Evolutionary conservation across 2,329 filamentous ascomycete genomes (phyloP).

Genomic region (Magnaporthiopsis poae): DNA sequence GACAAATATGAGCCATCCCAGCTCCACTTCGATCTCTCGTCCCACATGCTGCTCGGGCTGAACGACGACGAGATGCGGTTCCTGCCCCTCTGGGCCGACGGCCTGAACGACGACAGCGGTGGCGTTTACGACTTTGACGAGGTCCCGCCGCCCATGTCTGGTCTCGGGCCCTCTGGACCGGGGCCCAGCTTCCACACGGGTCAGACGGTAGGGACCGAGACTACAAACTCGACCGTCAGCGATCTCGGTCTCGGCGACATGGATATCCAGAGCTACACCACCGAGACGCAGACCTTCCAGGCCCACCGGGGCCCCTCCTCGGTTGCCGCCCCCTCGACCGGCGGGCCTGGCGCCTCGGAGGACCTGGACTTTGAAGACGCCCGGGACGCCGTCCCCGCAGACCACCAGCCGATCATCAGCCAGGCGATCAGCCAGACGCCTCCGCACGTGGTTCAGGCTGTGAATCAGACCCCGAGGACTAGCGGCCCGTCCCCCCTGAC

Average conservation of each 20-base stretch:
- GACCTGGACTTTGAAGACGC: constrained; percentile 24
- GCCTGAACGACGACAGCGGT: constrained; percentile 39
- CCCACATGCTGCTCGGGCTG: constrained; percentile 43
- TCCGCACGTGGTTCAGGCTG: constrained; percentile 10
- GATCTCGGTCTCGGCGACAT: constrained; percentile 26
- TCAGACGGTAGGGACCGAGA: constrained; percentile 22
- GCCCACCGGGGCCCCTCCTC: constrained; percentile 31
- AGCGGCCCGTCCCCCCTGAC: no score
- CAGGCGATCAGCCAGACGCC: constrained; percentile 15
- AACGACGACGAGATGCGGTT: constrained; percentile 48
- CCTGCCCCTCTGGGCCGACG: constrained; percentile 57
- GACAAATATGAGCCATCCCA: neutral
- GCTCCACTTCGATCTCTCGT: constrained; percentile 16
- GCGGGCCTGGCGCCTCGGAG: constrained; percentile 22
- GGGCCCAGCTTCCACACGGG: constrained; percentile 39
- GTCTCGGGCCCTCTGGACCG: constrained; percentile 35
- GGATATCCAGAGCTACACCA: constrained; percentile 20
- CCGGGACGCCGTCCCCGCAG: constrained; percentile 23
- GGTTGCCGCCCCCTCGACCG: constrained; percentile 13
- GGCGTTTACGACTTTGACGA: constrained; percentile 33
- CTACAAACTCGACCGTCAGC: constrained; percentile 22
- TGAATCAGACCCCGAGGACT: no score
- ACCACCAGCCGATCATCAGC: constrained; percentile 17
- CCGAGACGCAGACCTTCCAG: constrained; percentile 24
- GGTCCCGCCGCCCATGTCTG: constrained; percentile 27